Conservation (phyloP, 179 eudicot species). For the Monotropa hypopitys region DNA sequence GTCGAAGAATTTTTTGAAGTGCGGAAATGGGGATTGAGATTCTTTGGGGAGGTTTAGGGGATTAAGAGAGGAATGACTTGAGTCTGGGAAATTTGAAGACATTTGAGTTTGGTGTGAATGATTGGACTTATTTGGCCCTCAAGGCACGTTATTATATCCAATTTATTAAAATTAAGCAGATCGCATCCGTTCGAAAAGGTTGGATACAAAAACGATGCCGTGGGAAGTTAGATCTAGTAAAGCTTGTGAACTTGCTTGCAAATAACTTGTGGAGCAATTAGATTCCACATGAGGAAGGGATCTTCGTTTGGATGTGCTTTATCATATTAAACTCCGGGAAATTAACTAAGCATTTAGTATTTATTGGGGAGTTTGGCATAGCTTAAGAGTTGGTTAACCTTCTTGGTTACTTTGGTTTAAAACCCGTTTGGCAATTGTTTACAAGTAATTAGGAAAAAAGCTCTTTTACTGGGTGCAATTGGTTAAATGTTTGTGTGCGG, state of each 20-base stretch:
- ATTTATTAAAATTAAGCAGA: no score
- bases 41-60: conserved; percentile 32
- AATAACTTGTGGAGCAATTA: neutral
- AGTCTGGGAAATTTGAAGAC: neutral
- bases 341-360: no score
- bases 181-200: neutral
- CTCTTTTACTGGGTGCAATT: no score
- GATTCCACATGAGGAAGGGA: neutral
- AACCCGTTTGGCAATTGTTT: no score
- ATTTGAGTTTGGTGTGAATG: neutral
- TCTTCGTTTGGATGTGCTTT: neutral
- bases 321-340: neutral
- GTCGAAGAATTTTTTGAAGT: conserved; percentile 9
- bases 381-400: no score
- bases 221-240: neutral
- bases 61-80: conserved; percentile 23
- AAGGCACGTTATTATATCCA: conserved; percentile 16
- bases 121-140: neutral
- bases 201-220: neutral
- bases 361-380: no score
- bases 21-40: conserved; percentile 17
- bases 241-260: neutral
- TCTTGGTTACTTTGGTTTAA: no score
- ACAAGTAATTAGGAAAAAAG: no score
- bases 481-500: no score